A percentile compares a stretch with the other conserved stretches of the same genome.
These are phyloP conservation scores for Plectranthus barbatus DNA, from an alignment of 257 asterid genomes.

Conservation along the genomic window DNA sequence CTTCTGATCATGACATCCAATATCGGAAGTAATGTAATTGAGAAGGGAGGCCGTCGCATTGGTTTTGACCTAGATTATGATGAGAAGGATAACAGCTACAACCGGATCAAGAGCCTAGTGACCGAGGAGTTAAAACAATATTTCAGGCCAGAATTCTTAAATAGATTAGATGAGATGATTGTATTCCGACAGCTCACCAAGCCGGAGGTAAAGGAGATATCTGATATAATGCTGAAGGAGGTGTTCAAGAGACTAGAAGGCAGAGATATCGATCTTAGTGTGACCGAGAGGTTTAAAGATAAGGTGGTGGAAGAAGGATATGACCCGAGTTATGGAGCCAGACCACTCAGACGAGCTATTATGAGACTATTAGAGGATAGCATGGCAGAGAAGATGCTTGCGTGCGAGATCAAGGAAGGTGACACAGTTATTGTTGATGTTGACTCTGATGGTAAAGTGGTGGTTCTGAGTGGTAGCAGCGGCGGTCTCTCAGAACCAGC, in stretches of 20 bases:
- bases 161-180: conserved; percentile 72
- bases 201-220: conserved; percentile 65
- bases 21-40: conserved; percentile 62
- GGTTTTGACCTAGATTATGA: conserved; percentile 62
- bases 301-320: conserved; percentile 66
- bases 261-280: conserved; percentile 50
- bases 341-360: conserved; percentile 77
- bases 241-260: conserved; percentile 47
- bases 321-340: conserved; percentile 73
- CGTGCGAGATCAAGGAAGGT: conserved; percentile 56
- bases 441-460: conserved; percentile 53
- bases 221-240: conserved; percentile 64
- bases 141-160: conserved; percentile 77
- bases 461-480: conserved; percentile 46
- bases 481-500: conserved; percentile 35
- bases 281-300: conserved; percentile 56
- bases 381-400: conserved; percentile 82
- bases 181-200: conserved; percentile 70
- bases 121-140: conserved; percentile 58
- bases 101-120: conserved; percentile 51
- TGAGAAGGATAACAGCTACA: conserved; percentile 60
- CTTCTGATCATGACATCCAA: conserved; percentile 81
- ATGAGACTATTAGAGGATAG: conserved; percentile 71
- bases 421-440: conserved; percentile 57
- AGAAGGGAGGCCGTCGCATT: conserved; percentile 48